phyloP scores from a whole-genome alignment of 495 filamentous ascomycete species.

The Sabuloglossum arenarium region DNA sequence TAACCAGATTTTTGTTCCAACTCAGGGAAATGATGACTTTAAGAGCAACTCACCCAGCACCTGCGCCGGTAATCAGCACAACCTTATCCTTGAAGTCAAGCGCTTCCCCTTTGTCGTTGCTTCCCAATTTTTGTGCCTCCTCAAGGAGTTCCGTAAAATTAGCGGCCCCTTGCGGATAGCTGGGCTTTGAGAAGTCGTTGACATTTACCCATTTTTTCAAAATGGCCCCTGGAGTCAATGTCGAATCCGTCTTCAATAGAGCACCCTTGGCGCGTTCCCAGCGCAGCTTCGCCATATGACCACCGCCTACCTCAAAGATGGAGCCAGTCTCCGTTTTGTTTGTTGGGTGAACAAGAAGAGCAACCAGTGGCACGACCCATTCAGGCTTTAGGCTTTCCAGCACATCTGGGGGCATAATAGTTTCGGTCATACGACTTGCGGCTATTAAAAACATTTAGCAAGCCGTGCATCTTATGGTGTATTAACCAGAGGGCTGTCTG shows the following conservation, averaged over 20 bases:
- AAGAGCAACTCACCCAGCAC: constrained; percentile 38
- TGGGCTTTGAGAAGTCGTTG: constrained; percentile 65
- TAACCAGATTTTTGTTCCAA: too few relatives aligned
- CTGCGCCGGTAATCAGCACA: constrained; percentile 80
- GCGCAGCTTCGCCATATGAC: constrained; percentile 77
- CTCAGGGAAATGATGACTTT: not conserved
- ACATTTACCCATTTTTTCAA: constrained; percentile 77
- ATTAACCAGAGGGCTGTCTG: not conserved
- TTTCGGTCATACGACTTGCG: constrained; percentile 91
- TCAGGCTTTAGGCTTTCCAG: constrained; percentile 79
- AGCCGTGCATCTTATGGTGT: not conserved
- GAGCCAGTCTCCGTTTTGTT: constrained; percentile 68
- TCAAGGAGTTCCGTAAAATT: constrained; percentile 82
- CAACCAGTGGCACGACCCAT: constrained; percentile 90
- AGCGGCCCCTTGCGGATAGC: constrained; percentile 67
- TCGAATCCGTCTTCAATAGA: constrained; percentile 73
- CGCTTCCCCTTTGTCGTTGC: constrained; percentile 53
- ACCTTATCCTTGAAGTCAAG: constrained; percentile 82
- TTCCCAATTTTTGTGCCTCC: constrained; percentile 56
- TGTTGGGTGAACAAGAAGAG: constrained; percentile 69
- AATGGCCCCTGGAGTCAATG: constrained; percentile 72
- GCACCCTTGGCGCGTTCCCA: constrained; percentile 92
- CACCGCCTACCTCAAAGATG: constrained; percentile 89
- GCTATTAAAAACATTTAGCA: constrained; percentile 22
- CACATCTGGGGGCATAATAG: constrained; percentile 90